Percentiles rank a stretch among this genome's conserved stretches.
phyloP scores from a whole-genome alignment of 1,284 basidiomycete genomes.

The Bjerkandera adusta region DNA sequence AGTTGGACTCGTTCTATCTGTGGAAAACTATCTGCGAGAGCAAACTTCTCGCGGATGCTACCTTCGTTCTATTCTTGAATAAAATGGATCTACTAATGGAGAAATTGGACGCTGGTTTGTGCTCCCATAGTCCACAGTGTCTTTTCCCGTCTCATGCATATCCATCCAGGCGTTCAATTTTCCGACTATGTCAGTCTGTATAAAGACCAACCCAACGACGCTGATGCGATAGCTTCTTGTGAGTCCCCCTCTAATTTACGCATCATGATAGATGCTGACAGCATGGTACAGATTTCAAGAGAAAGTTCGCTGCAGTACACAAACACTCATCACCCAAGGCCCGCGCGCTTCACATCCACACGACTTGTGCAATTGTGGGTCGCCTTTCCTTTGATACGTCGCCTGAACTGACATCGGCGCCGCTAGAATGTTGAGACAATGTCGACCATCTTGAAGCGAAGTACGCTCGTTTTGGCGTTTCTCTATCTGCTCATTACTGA shows the following conservation, averaged over 20 bases:
- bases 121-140: neutral
- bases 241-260: conserved; percentile 21
- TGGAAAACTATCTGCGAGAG: conserved; percentile 63
- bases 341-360: conserved; percentile 49
- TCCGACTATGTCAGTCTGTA: conserved; percentile 54
- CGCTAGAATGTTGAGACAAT: conserved; percentile 12
- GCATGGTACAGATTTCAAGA: conserved; percentile 40
- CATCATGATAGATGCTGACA: neutral
- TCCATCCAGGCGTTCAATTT: conserved; percentile 41
- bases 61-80: conserved; percentile 62
- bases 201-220: conserved; percentile 47
- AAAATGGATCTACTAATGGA: conserved; percentile 58
- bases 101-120: conserved; percentile 46
- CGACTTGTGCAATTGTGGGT: conserved; percentile 50
- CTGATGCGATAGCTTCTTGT: conserved; percentile 53
- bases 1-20: conserved; percentile 57
- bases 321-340: conserved; percentile 43
- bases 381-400: neutral
- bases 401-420: neutral
- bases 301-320: conserved; percentile 50
- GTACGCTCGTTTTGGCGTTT: neutral
- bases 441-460: conserved; percentile 12
- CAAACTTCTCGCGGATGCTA: conserved; percentile 47
- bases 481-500: neutral
- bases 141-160: neutral